Conservation (phyloP, 306 rosid genomes). For the Lablab purpureus region DNA sequence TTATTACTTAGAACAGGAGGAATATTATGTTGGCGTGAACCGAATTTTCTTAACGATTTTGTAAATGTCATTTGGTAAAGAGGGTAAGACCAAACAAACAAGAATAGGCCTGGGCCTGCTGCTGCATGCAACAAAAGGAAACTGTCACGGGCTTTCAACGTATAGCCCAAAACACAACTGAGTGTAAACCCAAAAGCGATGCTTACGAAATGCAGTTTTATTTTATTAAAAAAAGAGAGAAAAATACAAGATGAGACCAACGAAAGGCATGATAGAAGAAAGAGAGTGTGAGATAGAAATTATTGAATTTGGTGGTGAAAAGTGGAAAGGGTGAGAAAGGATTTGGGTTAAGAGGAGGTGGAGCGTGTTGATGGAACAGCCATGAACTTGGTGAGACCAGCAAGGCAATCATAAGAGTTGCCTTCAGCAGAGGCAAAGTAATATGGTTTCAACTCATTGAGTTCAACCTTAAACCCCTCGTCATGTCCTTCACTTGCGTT, state of each 20-base stretch:
- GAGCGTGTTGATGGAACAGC: slow-evolving; percentile 43
- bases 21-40: no score
- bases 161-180: neutral
- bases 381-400: slow-evolving; percentile 61
- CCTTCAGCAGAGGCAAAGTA: slow-evolving; percentile 64
- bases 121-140: no score
- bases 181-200: neutral
- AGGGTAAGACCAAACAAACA: no score
- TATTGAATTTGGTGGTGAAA: no score
- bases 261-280: no score
- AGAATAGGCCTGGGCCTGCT: no score
- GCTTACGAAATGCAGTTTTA: neutral
- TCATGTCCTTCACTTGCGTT: slow-evolving; percentile 50
- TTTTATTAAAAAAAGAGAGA: neutral
- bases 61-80: no score
- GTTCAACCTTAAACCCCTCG: slow-evolving; percentile 53
- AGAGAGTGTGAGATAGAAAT: neutral
- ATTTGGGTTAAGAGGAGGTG: neutral
- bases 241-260: no score
- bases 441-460: slow-evolving; percentile 58
- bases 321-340: no score
- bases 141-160: neutral
- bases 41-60: no score
- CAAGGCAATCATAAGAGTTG: slow-evolving; percentile 58
- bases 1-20: no score